Evolutionary conservation across 345 rosid genomes (phyloP), one percentile per base, ranked within the genome.

Genomic region (Lagerstroemia speciosa): DNA sequence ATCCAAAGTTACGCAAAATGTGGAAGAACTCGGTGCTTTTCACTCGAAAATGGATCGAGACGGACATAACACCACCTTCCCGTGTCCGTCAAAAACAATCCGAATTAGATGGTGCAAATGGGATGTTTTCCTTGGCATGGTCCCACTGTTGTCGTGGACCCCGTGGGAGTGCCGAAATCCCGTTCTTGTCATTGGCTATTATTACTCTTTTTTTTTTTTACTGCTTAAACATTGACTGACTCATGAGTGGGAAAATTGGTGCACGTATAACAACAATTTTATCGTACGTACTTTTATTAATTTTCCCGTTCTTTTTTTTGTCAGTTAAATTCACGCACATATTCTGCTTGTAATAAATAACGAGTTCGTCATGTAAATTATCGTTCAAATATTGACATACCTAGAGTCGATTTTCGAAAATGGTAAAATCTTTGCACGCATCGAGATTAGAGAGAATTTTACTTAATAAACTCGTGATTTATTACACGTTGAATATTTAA

Each of bases 171-270:
- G 15, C 34, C 32, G 32, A 58, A 27, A 58, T 58, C 63, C 63
- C 63, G 29, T 58, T 58, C 63, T 27, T 15, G 63, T 58, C 63
- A 27, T 27, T 30, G 3, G 19, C 7, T 27, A 58, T 58, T 58
- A 58, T 58, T 58, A 15, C 63, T 1, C 14, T 14, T 36, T 5
- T 53, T 29, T 67, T 32, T 33, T 41, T 41, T 16, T 16, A 34
- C 70, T 67, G 70, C 33, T 52, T 3, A 41, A 32, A 33, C 32
- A 15, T 67, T 19, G 70, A 67, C 70, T 67, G n/a, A 57, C 26
- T 50, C 17, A 60, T 60, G 32, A 57, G 34, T 58, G 33, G 63
- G 63, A 58, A 58, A 58, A 2, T 58, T 27, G 29, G 29, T 30
- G 63, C 63, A 29, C 14, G 27, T 8, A 53, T n/a, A 24, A 22